phyloP scores from a whole-genome alignment of 2,329 filamentous ascomycete genomes.

The Trichoderma sp. region DNA sequence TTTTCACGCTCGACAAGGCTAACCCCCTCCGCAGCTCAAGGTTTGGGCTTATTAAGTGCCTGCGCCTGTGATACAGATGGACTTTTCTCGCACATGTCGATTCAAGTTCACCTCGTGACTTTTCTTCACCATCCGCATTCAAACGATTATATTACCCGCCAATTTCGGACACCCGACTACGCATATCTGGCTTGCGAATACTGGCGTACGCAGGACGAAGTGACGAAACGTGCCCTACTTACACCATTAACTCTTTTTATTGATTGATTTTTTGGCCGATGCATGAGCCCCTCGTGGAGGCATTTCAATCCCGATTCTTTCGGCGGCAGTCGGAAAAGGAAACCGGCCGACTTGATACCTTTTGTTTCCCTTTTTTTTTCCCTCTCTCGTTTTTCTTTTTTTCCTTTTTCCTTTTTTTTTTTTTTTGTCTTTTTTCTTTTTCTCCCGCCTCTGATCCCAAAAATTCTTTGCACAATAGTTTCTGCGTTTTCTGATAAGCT shows the following conservation, averaged over 20 bases:
- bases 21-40: slow-evolving; percentile 60
- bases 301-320: slow-evolving; percentile 25
- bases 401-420: slow-evolving; percentile 19
- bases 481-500: slow-evolving; percentile 26
- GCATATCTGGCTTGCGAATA: slow-evolving; percentile 34
- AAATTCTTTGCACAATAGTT: slow-evolving; percentile 37
- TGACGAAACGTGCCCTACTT: slow-evolving; percentile 37
- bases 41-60: slow-evolving; percentile 72
- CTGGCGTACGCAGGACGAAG: slow-evolving; percentile 40
- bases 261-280: slow-evolving; percentile 18
- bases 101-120: slow-evolving; percentile 28
- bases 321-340: slow-evolving; percentile 27
- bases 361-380: slow-evolving; percentile 24
- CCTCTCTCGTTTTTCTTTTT: slow-evolving; percentile 1
- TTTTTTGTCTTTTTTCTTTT: slow-evolving; percentile 24
- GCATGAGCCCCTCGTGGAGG: slow-evolving; percentile 26
- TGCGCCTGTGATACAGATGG: slow-evolving; percentile 26
- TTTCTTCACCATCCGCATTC: slow-evolving; percentile 30
- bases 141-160: slow-evolving; percentile 32
- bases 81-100: slow-evolving; percentile 31
- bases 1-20: background rate
- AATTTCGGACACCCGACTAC: slow-evolving; percentile 31
- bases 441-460: slow-evolving; percentile 26
- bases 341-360: slow-evolving; percentile 37
- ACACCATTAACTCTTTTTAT: slow-evolving; percentile 29